Conservation (phyloP, 768 basidiomycete species). For the Clavaria fumosa region DNA sequence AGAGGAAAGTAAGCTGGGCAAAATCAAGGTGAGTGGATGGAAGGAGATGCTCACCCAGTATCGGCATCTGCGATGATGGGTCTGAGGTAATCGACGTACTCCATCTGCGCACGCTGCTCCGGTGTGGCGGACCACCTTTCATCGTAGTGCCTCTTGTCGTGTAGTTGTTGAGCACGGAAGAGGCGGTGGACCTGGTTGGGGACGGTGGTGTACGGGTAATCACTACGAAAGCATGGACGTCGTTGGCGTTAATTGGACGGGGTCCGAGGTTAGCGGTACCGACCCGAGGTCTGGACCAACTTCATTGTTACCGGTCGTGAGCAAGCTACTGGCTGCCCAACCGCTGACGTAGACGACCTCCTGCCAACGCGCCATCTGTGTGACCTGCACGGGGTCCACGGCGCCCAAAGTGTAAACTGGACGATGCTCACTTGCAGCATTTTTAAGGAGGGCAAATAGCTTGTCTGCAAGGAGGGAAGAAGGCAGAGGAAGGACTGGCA, state of each 20-base stretch:
- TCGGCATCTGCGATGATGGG: constrained; percentile 94
- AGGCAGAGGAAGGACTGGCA: constrained; percentile 63
- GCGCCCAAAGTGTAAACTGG: constrained; percentile 89
- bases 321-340: constrained; percentile 75
- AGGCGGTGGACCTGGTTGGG: constrained; percentile 90
- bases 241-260: background rate
- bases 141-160: constrained; percentile 88
- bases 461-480: constrained; percentile 76
- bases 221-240: constrained; percentile 26
- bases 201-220: constrained; percentile 93
- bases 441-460: constrained; percentile 51
- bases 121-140: constrained; percentile 54
- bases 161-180: constrained; percentile 82
- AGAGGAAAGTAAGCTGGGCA: background rate
- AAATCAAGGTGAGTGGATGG: background rate
- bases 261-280: no score
- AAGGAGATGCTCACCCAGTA: constrained; percentile 50
- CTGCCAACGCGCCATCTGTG: constrained; percentile 79
- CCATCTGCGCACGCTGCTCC: constrained; percentile 52
- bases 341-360: constrained; percentile 88
- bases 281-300: constrained; percentile 86
- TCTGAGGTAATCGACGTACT: constrained; percentile 74
- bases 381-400: constrained; percentile 89
- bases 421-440: constrained; percentile 41
- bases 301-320: constrained; percentile 84